phyloP scores from a whole-genome alignment of 1,139 yeast genomes.

The Geotrichum restrictum region DNA sequence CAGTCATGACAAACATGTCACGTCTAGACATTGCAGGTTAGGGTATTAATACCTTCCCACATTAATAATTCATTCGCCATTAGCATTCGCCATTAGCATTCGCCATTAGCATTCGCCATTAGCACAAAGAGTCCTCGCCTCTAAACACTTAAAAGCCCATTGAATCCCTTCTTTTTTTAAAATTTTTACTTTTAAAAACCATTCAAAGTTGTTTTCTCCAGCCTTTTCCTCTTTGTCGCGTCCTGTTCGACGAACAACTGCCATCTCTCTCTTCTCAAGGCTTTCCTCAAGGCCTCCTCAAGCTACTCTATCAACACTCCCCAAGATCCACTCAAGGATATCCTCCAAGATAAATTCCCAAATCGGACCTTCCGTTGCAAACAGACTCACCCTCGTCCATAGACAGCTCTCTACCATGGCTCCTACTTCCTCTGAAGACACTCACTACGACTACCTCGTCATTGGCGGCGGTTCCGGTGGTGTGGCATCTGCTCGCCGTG shows the following conservation, averaged over 20 bases:
- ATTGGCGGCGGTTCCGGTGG: slow-evolving; percentile 99
- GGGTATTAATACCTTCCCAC: neutral
- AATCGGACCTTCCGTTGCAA: neutral
- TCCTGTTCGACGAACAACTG: slow-evolving; percentile 11
- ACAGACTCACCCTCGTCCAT: slow-evolving; percentile 2
- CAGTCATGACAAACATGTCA: neutral
- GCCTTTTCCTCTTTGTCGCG: neutral
- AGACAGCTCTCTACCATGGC: slow-evolving; percentile 45
- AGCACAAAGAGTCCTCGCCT: too few relatives aligned
- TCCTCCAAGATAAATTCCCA: too few relatives aligned
- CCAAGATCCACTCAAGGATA: slow-evolving; percentile 3
- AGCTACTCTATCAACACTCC: neutral
- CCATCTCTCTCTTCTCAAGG: neutral
- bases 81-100: too few relatives aligned
- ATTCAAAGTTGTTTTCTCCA: slow-evolving; percentile 17
- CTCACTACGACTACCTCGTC: slow-evolving; percentile 81
- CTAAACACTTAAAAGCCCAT: too few relatives aligned
- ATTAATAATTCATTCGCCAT: too few relatives aligned
- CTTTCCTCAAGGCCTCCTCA: slow-evolving; percentile 8
- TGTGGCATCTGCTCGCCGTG: slow-evolving; percentile 94
- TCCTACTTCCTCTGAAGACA: slow-evolving; percentile 42
- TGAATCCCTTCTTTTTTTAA: too few relatives aligned
- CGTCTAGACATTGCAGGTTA: neutral
- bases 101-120: too few relatives aligned
- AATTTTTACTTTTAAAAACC: neutral